Base-by-base conservation (phyloP, 2,329 filamentous ascomycete genomes). In the Neopestalotiopsis rosae region DNA sequence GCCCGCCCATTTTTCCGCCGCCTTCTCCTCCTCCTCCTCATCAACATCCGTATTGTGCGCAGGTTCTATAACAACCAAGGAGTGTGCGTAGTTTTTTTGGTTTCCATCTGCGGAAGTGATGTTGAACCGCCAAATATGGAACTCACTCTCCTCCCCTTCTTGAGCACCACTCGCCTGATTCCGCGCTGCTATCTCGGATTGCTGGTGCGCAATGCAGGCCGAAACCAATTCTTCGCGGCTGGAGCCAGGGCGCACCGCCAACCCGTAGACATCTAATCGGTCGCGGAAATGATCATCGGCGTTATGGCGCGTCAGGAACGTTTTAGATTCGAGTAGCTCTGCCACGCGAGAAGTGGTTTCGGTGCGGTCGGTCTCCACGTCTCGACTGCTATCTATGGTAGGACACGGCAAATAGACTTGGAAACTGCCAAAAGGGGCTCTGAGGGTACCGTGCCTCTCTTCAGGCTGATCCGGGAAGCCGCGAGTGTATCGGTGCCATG, bases 381-480 rank as follows among this genome's bases (percentile, higher is more conserved):
- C 57, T 1, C 57, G 57, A 59, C 57, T 59, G 14, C 57, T 7
- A 59, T 59, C 57, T 59, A 10, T 32, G 57, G 28, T 32, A 59
- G 12, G 57, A 59, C 57, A 59, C 57, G 57, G 57, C 57, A 59
- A 30, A 59, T 59, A 59, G 56, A 59, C 56, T 59, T 59, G 57
- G 30, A 59, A 59, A 59, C 28, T 59, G 28, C 57, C 57, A 59
- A 59, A 59, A 14, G 57, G 57, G 24, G 10, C 28, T 59, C 57
- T 59, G 28, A 5, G 28, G 57, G 57, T 59, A 59, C 57, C 57
- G 57, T 13, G 14, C 20, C 24, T 59, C 30, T 59, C 57, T 3
- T 59, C 56, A 59, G 57, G 57, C 57, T 59, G 57, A 59, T 59
- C 57, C 57, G 57, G 57, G 57, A 59, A 59, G 57, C 57, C 57